These are phyloP conservation scores for Porcisia hertigi DNA, from an alignment of 208 protist genomes.

Conservation along the genomic window DNA sequence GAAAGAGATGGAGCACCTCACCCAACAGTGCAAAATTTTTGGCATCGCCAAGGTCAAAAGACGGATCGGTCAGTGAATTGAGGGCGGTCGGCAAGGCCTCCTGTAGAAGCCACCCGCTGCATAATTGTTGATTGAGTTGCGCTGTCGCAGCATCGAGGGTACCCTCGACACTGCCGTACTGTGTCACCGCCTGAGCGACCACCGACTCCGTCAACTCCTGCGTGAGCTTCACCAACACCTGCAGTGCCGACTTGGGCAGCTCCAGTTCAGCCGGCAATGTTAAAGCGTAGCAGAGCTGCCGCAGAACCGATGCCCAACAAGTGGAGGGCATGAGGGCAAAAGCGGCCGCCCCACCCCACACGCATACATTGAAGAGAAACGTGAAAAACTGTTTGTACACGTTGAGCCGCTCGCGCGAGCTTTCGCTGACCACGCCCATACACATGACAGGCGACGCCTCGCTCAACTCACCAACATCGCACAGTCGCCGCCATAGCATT, in stretches of 20 bases:
- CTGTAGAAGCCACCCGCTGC: constrained; percentile 17
- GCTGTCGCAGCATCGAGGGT: constrained; percentile 3
- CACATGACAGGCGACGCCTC: constrained; percentile 39
- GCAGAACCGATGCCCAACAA: constrained; percentile 34
- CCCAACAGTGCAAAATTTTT: constrained; percentile 68
- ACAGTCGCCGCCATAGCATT: constrained; percentile 45
- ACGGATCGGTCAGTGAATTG: constrained; percentile 7
- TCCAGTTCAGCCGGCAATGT: constrained; percentile 60
- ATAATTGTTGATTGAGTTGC: constrained; percentile 16
- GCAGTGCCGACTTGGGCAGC: constrained; percentile 65
- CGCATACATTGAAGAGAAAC: constrained; percentile 49
- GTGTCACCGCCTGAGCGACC: constrained; percentile 5
- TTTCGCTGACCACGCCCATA: constrained; percentile 72
- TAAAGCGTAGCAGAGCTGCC: constrained; percentile 47
- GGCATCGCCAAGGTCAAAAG: constrained; percentile 71
- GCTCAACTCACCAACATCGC: constrained; percentile 42
- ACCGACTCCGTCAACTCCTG: constrained; percentile 26
- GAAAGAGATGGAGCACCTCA: constrained; percentile 51
- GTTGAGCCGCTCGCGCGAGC: constrained; percentile 53
- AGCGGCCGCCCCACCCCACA: constrained; percentile 46
- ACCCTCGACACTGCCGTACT: constrained; percentile 2
- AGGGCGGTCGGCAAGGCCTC: constrained; percentile 30
- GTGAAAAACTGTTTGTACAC: constrained; percentile 74
- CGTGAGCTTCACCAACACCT: constrained; percentile 52
- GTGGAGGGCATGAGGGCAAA: constrained; percentile 41